Base-by-base conservation (phyloP, 805 yeast genomes). In the Blastobotrys attinorum region DNA sequence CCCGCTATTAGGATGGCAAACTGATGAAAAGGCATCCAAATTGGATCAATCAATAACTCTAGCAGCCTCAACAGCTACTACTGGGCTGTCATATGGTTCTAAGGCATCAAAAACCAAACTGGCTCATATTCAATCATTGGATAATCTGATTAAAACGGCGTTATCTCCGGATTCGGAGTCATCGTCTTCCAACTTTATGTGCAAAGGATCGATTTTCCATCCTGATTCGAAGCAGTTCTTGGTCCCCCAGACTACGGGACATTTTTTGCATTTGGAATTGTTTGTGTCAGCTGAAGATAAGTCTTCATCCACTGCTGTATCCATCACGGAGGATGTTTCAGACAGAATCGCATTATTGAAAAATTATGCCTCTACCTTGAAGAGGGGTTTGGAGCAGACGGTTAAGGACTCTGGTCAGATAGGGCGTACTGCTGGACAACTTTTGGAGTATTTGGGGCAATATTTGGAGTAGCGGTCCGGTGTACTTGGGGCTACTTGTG, bases 331-430 rank as follows among this genome's bases (percentile, higher is more conserved):
- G 50, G 90, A 83, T 58, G 59, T 66, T 27, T 64, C 65, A 3
- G 76, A 81, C 1, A 66, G 92, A 54, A 57, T 74, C 23, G 69
- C 69, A 40, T 64, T 79, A 0, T 61, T 83, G 44, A 57, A 78
- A 44, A 69, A 75, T 21, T 82, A 79, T 54, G 54, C 63, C 36
- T 60, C 61, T 1, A 75, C 75, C 8, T 65, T 84, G 40, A 44
- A 54, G 17, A 69, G 65, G 38, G 81, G 84, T 31, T 65, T 81
- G 18, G 65, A 62, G 1, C 66, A 66, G 32, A 54, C 76, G 25
- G 60, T 77, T 7, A 77, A 76, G 53, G 92, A 83, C 50, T 94
- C 87, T 10, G 89, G 89, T 1, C 85, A 79, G 39, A 64, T 73
- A 16, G 88, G 88, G 2, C 72, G 78, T 48, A 72, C 59, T 11